A percentile compares a stretch with the other conserved stretches of the same genome.
Conservation (phyloP, 1,139 yeast genomes). For the Diutina siamensis region DNA sequence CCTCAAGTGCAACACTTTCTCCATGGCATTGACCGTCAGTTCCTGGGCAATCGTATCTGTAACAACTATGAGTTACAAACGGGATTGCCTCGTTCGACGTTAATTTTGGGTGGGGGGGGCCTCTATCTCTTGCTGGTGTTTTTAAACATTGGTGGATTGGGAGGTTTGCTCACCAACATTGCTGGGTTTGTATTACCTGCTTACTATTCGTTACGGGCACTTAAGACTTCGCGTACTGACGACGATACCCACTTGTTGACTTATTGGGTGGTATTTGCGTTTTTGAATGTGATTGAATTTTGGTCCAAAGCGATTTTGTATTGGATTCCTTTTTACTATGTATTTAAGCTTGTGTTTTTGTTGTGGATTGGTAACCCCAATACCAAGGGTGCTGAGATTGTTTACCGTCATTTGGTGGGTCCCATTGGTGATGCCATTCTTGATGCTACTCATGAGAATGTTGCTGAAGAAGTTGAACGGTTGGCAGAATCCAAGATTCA, state of each 20-base stretch:
- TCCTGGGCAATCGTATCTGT: slow-evolving; percentile 15
- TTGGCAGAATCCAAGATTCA: background rate
- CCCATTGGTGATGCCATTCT: slow-evolving; percentile 2
- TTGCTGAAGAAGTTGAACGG: background rate
- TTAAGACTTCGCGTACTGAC: slow-evolving; percentile 51
- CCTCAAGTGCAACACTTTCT: slow-evolving; percentile 4
- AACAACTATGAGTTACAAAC: slow-evolving; percentile 51
- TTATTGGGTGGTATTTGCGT: slow-evolving; percentile 95
- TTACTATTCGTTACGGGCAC: slow-evolving; percentile 75
- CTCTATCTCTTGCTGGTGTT: slow-evolving; percentile 68
- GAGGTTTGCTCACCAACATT: slow-evolving; percentile 83
- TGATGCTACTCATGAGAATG: background rate
- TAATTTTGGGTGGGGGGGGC: slow-evolving; percentile 52
- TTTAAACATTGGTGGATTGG: slow-evolving; percentile 86
- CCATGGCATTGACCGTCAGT: background rate
- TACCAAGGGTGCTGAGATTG: slow-evolving; percentile 70
- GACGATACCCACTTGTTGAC: slow-evolving; percentile 86
- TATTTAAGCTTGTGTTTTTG: slow-evolving; percentile 81
- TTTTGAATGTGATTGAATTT: slow-evolving; percentile 82
- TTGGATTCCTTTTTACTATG: slow-evolving; percentile 95
- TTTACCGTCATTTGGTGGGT: slow-evolving; percentile 30
- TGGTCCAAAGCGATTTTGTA: slow-evolving; percentile 89
- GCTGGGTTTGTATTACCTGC: slow-evolving; percentile 90
- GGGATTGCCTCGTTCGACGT: slow-evolving; percentile 83
- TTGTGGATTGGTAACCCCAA: slow-evolving; percentile 82